Evolutionary conservation across 2,329 filamentous ascomycete genomes (phyloP).

Genomic region (Shiraia sp.): DNA sequence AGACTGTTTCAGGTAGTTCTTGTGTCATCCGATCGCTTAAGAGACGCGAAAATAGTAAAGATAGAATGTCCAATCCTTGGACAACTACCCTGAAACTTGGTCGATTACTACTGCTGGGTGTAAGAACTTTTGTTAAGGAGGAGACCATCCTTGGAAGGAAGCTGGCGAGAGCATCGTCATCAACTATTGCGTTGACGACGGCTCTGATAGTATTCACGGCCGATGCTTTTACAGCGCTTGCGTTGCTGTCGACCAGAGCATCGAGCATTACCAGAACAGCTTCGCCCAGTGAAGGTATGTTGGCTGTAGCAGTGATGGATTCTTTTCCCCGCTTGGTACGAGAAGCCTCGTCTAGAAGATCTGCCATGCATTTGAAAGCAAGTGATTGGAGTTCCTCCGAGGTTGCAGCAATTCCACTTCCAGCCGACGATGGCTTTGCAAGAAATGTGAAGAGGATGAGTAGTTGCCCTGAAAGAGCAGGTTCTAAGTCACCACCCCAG

Average conservation of each 20-base stretch:
- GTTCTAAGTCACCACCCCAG: conserved; percentile 74
- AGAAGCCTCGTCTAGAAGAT: conserved; percentile 65
- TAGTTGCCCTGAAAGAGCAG: conserved; percentile 78
- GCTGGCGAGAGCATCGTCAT: conserved; percentile 75
- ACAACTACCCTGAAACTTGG: conserved; percentile 67
- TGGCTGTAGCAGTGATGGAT: conserved; percentile 58
- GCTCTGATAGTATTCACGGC: conserved; percentile 68
- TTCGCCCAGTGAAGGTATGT: conserved; percentile 80
- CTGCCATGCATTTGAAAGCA: conserved; percentile 69
- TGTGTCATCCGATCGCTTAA: conserved; percentile 51
- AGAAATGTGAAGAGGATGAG: conserved; percentile 83
- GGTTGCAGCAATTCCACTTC: conserved; percentile 50
- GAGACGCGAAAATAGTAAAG: conserved; percentile 48
- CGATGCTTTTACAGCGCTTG: conserved; percentile 70
- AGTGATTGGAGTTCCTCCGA: conserved; percentile 76
- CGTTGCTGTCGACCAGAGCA: conserved; percentile 66
- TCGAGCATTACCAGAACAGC: conserved; percentile 80
- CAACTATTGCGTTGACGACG: conserved; percentile 66
- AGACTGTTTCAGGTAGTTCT: conserved; percentile 22
- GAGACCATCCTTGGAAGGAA: conserved; percentile 91
- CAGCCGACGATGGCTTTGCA: conserved; percentile 68
- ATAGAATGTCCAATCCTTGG: conserved; percentile 63
- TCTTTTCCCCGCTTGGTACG: conserved; percentile 54
- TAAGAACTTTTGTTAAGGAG: conserved; percentile 73
- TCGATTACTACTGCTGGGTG: conserved; percentile 66